A percentile compares a stretch with the other conserved stretches of the same genome.
phyloP scores from a whole-genome alignment of 208 protist species.

The Porcisia hertigi region DNA sequence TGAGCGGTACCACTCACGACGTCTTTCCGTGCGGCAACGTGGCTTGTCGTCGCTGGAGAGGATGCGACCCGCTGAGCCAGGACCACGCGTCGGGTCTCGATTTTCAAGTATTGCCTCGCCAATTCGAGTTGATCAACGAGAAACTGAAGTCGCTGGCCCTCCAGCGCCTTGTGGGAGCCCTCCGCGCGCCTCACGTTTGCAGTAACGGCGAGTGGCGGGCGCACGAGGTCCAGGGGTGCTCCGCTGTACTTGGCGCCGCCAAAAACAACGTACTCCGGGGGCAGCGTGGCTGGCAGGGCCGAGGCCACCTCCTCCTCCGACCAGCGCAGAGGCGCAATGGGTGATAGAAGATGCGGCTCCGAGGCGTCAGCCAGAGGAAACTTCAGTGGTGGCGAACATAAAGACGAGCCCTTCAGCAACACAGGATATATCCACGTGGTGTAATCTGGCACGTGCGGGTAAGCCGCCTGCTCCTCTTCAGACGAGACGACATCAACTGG shows the following conservation, averaged over 20 bases:
- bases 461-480: background rate
- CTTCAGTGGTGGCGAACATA: slow-evolving; percentile 18
- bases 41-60: background rate
- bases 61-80: background rate
- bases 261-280: slow-evolving; percentile 75
- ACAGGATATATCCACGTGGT: slow-evolving; percentile 32
- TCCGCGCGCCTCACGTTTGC: background rate
- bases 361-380: slow-evolving; percentile 29
- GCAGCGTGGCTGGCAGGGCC: slow-evolving; percentile 44
- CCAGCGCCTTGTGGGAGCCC: slow-evolving; percentile 15
- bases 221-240: slow-evolving; percentile 17
- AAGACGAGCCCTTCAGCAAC: slow-evolving; percentile 2
- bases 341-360: slow-evolving; percentile 29
- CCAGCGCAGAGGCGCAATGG: slow-evolving; percentile 25
- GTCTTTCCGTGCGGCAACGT: background rate
- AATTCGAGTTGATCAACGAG: slow-evolving; percentile 77
- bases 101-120: slow-evolving; percentile 62
- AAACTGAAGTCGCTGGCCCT: slow-evolving; percentile 46
- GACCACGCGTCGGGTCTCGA: slow-evolving; percentile 28
- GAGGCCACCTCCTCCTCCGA: slow-evolving; percentile 26
- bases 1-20: background rate
- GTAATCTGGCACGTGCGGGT: slow-evolving; percentile 26
- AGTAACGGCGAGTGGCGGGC: slow-evolving; percentile 8
- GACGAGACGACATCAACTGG: no score
- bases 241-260: slow-evolving; percentile 77